These are phyloP conservation scores for Boletus fagicola DNA, from an alignment of 768 basidiomycete species.

Conservation along the genomic window DNA sequence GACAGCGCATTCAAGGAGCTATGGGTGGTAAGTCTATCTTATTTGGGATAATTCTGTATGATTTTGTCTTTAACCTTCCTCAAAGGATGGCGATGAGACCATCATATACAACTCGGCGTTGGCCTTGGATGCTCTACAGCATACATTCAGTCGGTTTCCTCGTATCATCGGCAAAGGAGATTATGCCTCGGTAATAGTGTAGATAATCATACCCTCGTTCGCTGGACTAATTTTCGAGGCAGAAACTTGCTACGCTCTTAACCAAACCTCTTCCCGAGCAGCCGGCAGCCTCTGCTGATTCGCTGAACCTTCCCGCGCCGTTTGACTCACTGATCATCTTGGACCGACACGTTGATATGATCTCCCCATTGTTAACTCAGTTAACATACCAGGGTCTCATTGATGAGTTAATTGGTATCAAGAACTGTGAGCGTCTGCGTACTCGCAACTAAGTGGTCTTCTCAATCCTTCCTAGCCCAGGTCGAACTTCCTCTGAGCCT, in stretches of 20 bases:
- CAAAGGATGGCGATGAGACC: constrained; percentile 90
- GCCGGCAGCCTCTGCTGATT: constrained; percentile 36
- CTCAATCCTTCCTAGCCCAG: constrained; percentile 50
- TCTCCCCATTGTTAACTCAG: constrained; percentile 93
- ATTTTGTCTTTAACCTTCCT: not conserved
- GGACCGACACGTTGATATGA: constrained; percentile 91
- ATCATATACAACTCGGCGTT: constrained; percentile 86
- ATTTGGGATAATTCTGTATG: not conserved
- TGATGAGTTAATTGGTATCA: constrained; percentile 88
- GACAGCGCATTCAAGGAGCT: constrained; percentile 85
- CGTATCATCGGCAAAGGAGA: constrained; percentile 93
- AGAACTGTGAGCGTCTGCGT: constrained; percentile 66
- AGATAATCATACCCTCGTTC: not conserved
- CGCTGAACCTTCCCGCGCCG: constrained; percentile 50
- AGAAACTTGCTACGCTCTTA: constrained; percentile 79
- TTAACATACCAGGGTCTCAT: constrained; percentile 95
- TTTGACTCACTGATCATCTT: constrained; percentile 87
- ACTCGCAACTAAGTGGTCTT: not conserved
- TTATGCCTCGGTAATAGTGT: constrained; percentile 60
- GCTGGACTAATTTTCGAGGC: constrained; percentile 12
- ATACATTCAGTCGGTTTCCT: constrained; percentile 85
- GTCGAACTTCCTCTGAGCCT: constrained; percentile 77
- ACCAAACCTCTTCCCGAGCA: constrained; percentile 54
- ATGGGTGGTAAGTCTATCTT: constrained; percentile 68
- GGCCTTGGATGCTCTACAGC: constrained; percentile 79